Evolutionary conservation across 2,329 filamentous ascomycete species (phyloP).

Genomic region (Ophiosphaerella korrae): DNA sequence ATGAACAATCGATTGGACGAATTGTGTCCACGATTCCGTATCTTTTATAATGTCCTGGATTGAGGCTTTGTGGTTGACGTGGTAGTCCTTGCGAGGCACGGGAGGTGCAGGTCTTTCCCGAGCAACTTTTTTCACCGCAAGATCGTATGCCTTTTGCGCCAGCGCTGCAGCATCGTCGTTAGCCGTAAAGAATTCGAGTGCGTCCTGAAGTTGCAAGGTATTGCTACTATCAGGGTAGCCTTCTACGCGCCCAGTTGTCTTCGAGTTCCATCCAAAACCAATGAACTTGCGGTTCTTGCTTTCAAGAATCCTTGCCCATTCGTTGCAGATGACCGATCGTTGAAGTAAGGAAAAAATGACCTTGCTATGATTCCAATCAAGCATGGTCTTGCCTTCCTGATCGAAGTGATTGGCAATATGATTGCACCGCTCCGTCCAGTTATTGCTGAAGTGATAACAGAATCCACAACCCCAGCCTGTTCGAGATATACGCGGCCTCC

Average conservation of each 20-base stretch:
- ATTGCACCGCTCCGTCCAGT: slow-evolving; percentile 67
- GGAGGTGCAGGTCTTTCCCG: slow-evolving; percentile 3
- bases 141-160: slow-evolving; percentile 29
- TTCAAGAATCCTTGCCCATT: slow-evolving; percentile 53
- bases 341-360: slow-evolving; percentile 69
- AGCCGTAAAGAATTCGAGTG: slow-evolving; percentile 31
- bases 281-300: slow-evolving; percentile 16
- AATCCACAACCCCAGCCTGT: slow-evolving; percentile 72
- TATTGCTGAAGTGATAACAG: slow-evolving; percentile 65
- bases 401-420: slow-evolving; percentile 71
- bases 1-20: neutral
- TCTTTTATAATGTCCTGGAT: slow-evolving; percentile 1
- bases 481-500: slow-evolving; percentile 36
- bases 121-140: slow-evolving; percentile 13
- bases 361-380: slow-evolving; percentile 68
- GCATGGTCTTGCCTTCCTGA: slow-evolving; percentile 55
- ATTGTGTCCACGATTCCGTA: slow-evolving; percentile 2
- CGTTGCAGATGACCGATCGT: slow-evolving; percentile 62
- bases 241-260: slow-evolving; percentile 33
- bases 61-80: neutral
- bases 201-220: slow-evolving; percentile 30
- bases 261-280: slow-evolving; percentile 29
- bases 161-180: slow-evolving; percentile 20
- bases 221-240: slow-evolving; percentile 30
- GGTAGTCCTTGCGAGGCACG: slow-evolving; percentile 20